A percentile compares a stretch with the other conserved stretches of the same genome.
These are phyloP conservation scores for Jaltomata sinuosa DNA, from an alignment of 257 asterid genomes.

Conservation along the genomic window DNA sequence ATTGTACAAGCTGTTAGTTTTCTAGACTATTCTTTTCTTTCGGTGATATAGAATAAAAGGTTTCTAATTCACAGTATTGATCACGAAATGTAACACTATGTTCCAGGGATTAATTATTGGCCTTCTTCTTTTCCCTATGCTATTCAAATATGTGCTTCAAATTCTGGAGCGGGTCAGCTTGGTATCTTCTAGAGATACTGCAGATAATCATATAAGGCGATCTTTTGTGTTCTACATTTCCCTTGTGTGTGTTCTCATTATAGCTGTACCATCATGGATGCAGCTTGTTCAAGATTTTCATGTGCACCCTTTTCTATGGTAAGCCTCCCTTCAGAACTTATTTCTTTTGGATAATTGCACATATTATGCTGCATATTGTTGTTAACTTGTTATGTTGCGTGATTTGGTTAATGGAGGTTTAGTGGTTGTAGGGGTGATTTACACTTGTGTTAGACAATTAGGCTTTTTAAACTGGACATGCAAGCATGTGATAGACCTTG, in stretches of 20 bases:
- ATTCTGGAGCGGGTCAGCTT: conserved; percentile 24
- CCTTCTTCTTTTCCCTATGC: conserved; percentile 64
- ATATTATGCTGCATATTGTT: background rate
- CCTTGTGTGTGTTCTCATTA: conserved; percentile 32
- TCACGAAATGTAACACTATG: background rate
- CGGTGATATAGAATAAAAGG: background rate
- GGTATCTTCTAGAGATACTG: conserved; percentile 16
- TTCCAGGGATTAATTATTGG: conserved; percentile 71
- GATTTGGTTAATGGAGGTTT: background rate
- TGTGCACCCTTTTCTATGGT: conserved; percentile 75
- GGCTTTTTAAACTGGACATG: background rate
- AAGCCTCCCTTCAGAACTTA: background rate
- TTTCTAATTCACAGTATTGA: background rate
- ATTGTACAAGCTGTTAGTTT: conserved; percentile 9
- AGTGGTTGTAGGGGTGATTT: background rate
- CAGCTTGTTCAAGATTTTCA: conserved; percentile 65
- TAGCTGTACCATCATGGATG: conserved; percentile 85
- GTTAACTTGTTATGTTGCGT: background rate
- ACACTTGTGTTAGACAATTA: background rate
- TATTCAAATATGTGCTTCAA: conserved; percentile 38
- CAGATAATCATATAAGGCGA: conserved; percentile 41
- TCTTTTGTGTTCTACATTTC: conserved; percentile 50
- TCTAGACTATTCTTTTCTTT: conserved; percentile 3
- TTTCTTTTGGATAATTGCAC: background rate
- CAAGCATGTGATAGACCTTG: background rate